These are phyloP conservation scores for Mrakia gelida DNA, from an alignment of 768 basidiomycete genomes.

Conservation along the genomic window DNA sequence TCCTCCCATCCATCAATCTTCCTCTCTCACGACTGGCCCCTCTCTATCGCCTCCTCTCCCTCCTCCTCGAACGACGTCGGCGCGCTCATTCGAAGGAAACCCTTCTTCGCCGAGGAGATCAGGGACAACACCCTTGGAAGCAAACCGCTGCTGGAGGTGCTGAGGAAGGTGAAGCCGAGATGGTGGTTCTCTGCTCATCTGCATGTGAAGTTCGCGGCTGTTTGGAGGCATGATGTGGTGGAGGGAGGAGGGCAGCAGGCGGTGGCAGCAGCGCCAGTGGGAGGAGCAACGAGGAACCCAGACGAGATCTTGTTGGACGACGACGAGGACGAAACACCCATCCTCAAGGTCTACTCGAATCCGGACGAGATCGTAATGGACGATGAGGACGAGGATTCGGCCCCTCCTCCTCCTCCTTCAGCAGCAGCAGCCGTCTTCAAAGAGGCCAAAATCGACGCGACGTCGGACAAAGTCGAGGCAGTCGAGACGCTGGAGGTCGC, in stretches of 20 bases:
- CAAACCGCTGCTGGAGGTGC: conserved; percentile 73
- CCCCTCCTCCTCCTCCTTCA: no score
- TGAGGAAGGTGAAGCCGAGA: conserved; percentile 64
- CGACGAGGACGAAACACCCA: conserved; percentile 29
- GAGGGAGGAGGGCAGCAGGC: neutral
- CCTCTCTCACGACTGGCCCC: conserved; percentile 96
- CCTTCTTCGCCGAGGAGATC: conserved; percentile 70
- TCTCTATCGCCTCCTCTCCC: conserved; percentile 60
- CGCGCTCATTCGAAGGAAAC: conserved; percentile 66
- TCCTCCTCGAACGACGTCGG: conserved; percentile 59
- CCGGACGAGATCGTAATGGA: conserved; percentile 39
- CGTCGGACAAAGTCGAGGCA: conserved; percentile 33
- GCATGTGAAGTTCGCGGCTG: conserved; percentile 79
- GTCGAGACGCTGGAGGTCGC: conserved; percentile 34
- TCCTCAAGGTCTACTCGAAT: conserved; percentile 33
- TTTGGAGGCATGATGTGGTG: conserved; percentile 38
- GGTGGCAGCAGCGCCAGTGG: conserved; percentile 20
- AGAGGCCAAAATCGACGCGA: conserved; percentile 41
- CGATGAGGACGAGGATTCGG: conserved; percentile 34
- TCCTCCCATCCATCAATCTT: conserved; percentile 52
- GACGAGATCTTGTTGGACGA: conserved; percentile 32
- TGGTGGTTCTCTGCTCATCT: conserved; percentile 95
- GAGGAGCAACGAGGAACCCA: conserved; percentile 7
- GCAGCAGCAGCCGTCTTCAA: conserved; percentile 16
- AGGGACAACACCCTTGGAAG: conserved; percentile 68